These are phyloP conservation scores for Coniferiporia sulphurascens DNA, from an alignment of 1,284 basidiomycete genomes.

Conservation along the genomic window DNA sequence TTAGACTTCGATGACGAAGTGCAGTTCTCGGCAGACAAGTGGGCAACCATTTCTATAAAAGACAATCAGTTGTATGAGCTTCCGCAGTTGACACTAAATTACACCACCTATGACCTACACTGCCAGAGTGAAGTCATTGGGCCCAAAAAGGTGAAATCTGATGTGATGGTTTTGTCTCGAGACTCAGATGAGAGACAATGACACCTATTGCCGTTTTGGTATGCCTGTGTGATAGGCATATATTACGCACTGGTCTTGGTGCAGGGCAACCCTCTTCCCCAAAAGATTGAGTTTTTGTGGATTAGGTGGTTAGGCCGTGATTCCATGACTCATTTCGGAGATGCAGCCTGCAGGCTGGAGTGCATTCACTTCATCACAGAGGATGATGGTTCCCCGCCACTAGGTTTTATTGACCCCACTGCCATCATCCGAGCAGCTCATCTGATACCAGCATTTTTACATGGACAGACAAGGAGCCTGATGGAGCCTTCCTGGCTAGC, in stretches of 20 bases:
- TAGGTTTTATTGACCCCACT: conserved; percentile 20
- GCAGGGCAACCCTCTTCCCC: neutral
- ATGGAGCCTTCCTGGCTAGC: neutral
- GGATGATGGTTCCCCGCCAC: conserved; percentile 3
- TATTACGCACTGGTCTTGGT: conserved; percentile 14
- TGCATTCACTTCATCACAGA: conserved; percentile 15
- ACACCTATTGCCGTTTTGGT: conserved; percentile 25
- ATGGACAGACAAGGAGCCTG: conserved; percentile 1
- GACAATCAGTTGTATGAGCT: conserved; percentile 20
- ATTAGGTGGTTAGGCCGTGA: conserved; percentile 17
- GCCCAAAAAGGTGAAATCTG: conserved; percentile 23
- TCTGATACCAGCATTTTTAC: conserved; percentile 18
- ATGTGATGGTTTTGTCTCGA: conserved; percentile 28
- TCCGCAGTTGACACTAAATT: conserved; percentile 24
- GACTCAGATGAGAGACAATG: conserved; percentile 9
- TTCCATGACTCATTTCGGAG: neutral
- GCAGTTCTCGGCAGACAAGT: conserved; percentile 18
- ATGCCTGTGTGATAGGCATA: conserved; percentile 29
- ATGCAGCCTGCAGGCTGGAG: neutral
- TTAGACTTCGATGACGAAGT: conserved; percentile 17
- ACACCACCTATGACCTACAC: conserved; percentile 31
- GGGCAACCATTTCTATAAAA: conserved; percentile 13
- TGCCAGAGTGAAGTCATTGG: conserved; percentile 34
- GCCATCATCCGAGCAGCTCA: conserved; percentile 16
- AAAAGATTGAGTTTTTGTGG: conserved; percentile 15